Conservation (phyloP, 2,329 filamentous ascomycete species). For the Tolypocladium sp. region DNA sequence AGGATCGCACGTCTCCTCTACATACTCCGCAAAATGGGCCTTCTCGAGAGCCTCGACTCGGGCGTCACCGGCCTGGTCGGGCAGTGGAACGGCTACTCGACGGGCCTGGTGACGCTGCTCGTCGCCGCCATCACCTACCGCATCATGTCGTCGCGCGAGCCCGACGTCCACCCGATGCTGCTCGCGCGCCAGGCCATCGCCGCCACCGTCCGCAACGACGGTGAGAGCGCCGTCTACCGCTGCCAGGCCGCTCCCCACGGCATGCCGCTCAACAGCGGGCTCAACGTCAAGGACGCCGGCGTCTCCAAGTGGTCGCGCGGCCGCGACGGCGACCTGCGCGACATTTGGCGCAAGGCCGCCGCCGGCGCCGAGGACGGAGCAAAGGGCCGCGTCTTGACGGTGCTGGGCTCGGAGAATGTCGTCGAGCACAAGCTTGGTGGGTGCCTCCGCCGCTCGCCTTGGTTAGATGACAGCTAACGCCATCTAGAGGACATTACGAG, state of each 20-base stretch:
- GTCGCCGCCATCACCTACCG: constrained; percentile 61
- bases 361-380: constrained; percentile 56
- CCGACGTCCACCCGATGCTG: constrained; percentile 86
- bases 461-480: constrained; percentile 4
- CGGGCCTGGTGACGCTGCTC: constrained; percentile 56
- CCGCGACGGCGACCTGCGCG: constrained; percentile 79
- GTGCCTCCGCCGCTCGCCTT: neutral
- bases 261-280: constrained; percentile 65
- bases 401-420: constrained; percentile 66
- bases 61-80: constrained; percentile 59
- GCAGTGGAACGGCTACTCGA: constrained; percentile 78
- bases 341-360: constrained; percentile 74
- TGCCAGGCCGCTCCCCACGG: constrained; percentile 80
- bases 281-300: constrained; percentile 74
- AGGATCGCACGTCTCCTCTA: neutral
- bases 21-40: constrained; percentile 21
- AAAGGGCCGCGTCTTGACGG: constrained; percentile 67
- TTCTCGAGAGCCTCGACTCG: constrained; percentile 58
- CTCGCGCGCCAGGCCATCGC: constrained; percentile 75
- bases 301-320: constrained; percentile 77
- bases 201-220: constrained; percentile 70
- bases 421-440: constrained; percentile 60
- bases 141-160: constrained; percentile 63
- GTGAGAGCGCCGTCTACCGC: constrained; percentile 78
- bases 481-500: constrained; percentile 59